Conservation (phyloP, 305 asterid genomes). For the Fraxinus greggii region DNA sequence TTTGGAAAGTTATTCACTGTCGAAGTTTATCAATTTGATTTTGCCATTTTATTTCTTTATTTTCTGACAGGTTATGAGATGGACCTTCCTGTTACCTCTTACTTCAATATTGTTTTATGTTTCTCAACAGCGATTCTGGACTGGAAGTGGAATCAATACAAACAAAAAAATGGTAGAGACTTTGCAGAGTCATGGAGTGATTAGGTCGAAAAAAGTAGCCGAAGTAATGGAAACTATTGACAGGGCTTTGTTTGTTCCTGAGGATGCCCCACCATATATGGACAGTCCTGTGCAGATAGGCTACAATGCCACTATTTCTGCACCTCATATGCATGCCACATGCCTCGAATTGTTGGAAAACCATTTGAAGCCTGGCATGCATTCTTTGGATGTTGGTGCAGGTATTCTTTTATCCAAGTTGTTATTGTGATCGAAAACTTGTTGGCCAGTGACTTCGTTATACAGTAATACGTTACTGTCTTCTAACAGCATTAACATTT, state of each 20-base stretch:
- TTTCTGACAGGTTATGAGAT: conserved; percentile 16
- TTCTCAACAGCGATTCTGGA: conserved; percentile 61
- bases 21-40: conserved; percentile 5
- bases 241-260: conserved; percentile 86
- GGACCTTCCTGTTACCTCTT: conserved; percentile 36
- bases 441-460: neutral
- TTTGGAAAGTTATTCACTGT: neutral
- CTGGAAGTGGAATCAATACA: conserved; percentile 46
- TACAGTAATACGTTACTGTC: neutral
- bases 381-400: conserved; percentile 85
- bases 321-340: conserved; percentile 98
- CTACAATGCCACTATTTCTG: conserved; percentile 89
- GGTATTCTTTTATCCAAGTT: conserved; percentile 37
- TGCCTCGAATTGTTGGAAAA: conserved; percentile 85
- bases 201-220: conserved; percentile 61
- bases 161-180: conserved; percentile 65
- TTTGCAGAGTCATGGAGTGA: conserved; percentile 55
- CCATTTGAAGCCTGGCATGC: conserved; percentile 92
- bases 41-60: conserved; percentile 18
- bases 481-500: neutral
- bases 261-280: conserved; percentile 66
- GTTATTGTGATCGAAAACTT: neutral
- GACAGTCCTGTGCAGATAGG: conserved; percentile 89
- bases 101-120: conserved; percentile 39
- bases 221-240: conserved; percentile 85